Evolutionary conservation across 164 flowering plant genomes (phyloP), one percentile per base, ranked within the genome.

Genomic region (Piper longum): DNA sequence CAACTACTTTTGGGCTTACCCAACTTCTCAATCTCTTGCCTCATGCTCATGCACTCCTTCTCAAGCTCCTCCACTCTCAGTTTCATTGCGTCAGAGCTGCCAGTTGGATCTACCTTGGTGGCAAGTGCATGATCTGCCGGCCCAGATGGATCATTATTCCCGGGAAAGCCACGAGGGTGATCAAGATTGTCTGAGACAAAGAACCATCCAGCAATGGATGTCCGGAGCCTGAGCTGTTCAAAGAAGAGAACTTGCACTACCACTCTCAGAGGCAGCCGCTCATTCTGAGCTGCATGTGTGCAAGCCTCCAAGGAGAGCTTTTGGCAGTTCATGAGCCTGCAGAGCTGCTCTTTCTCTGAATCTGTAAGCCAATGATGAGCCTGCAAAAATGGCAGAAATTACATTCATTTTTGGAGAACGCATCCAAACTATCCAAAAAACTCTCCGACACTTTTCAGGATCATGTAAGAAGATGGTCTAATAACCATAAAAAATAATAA

Each of bases 251-350:
- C 83, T 72, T 86, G 91, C 40, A 86, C 85, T 0, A 86, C 79
- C 36, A 84, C 87, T 64, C 88, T 68, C 4, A 86, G 82, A 6
- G 91, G 91, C 18, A 86, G 77, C 73, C 91, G 72, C 73, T 82
- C 91, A 55, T 86, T 86, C 67, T 84, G 88, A 12, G 91, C 85
- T 12, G 88, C 91, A 55, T 85, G 91, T 4, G 85, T 83, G 81
- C 85, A 78, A 41, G 85, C 91, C 63, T 86, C 91, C 55, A 86
- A 60, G 18, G 91, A 84, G 17, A 86, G 81, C 71, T 86, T 84
- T 77, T 86, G 91, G 70, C 84, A 86, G 78, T 84, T 78, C 87
- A 86, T 76, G 51, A 86, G 81, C 70, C 87, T 74, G 79, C 91
- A 84, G 14, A 86, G 61, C 62, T 82, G 88, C 63, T 86, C 88